phyloP scores from a whole-genome alignment of 352 stramenopile genomes.

The Pythium apleroticum region DNA sequence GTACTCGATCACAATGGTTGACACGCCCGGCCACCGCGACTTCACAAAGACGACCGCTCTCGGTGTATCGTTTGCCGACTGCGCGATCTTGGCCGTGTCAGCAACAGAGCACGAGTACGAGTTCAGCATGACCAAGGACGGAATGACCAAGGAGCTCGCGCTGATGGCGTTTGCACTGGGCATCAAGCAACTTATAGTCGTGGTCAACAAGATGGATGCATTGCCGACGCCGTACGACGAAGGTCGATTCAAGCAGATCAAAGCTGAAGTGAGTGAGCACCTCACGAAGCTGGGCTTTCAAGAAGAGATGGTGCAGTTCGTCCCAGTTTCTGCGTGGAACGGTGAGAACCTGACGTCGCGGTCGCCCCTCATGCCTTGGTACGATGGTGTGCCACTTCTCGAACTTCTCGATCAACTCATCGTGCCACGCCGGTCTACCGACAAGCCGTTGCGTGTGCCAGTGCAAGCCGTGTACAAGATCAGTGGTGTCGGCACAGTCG shows the following conservation, averaged over 20 bases:
- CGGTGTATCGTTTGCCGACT: constrained; percentile 95
- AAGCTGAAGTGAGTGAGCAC: constrained; percentile 89
- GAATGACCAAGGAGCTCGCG: constrained; percentile 95
- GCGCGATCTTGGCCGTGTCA: constrained; percentile 94
- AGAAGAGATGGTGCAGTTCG: constrained; percentile 92
- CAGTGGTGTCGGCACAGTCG: constrained; percentile 95
- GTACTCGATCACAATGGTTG: constrained; percentile 96
- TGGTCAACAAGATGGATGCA: constrained; percentile 99
- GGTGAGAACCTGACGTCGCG: constrained; percentile 98
- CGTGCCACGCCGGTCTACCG: constrained; percentile 87
- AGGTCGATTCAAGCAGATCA: constrained; percentile 94
- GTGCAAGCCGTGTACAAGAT: constrained; percentile 99
- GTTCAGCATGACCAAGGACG: constrained; percentile 89
- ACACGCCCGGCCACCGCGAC: constrained; percentile 96
- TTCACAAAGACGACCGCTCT: constrained; percentile 99
- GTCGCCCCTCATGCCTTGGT: constrained; percentile 96
- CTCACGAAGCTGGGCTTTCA: constrained; percentile 98
- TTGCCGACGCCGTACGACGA: constrained; percentile 92
- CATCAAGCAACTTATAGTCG: constrained; percentile 98
- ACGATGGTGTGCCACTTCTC: constrained; percentile 91
- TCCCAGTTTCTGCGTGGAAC: constrained; percentile 96
- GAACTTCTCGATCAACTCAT: constrained; percentile 92
- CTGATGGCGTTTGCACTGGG: constrained; percentile 96
- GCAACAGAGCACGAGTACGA: constrained; percentile 92
- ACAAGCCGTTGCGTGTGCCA: constrained; percentile 96